These are phyloP conservation scores for Talaromyces sp. DNA, from an alignment of 2,329 filamentous ascomycete species.

Conservation along the genomic window DNA sequence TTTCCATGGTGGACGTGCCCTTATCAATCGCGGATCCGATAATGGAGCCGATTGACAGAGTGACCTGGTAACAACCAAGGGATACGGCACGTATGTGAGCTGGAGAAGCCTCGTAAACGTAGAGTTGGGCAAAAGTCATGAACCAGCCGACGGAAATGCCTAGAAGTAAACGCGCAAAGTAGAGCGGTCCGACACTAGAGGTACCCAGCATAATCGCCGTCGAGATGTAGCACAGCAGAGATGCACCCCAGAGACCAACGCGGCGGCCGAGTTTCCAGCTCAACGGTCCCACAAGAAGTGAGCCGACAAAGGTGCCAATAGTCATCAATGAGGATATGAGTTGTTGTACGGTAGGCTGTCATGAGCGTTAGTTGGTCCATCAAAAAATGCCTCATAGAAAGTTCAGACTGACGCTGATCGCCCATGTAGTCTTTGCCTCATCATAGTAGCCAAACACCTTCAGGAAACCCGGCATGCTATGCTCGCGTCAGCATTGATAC, in stretches of 20 bases:
- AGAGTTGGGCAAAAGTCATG: slow-evolving; percentile 5
- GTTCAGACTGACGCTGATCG: neutral
- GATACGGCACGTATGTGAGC: neutral
- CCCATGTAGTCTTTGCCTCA: neutral
- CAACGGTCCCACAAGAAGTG: neutral
- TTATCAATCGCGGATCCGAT: slow-evolving; percentile 11
- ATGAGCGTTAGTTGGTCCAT: neutral
- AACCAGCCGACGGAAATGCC: slow-evolving; percentile 2
- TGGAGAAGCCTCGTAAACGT: slow-evolving; percentile 1
- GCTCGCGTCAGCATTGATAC: neutral
- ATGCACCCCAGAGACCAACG: neutral
- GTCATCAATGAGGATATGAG: slow-evolving; percentile 5
- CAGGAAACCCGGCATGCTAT: slow-evolving; percentile 3
- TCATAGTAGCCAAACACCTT: slow-evolving; percentile 3
- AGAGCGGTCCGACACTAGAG: slow-evolving; percentile 1
- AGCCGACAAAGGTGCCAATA: slow-evolving; percentile 1
- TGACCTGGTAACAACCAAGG: slow-evolving; percentile 2
- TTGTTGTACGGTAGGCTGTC: slow-evolving; percentile 1
- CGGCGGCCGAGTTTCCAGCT: slow-evolving; percentile 1
- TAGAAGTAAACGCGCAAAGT: slow-evolving; percentile 1
- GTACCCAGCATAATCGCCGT: neutral
- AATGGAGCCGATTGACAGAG: neutral
- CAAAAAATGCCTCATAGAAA: neutral
- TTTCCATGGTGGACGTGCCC: slow-evolving; percentile 11
- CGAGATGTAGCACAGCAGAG: neutral